Conservation (phyloP, 2,329 filamentous ascomycete species). For the Aphanoascus verrucosus region DNA sequence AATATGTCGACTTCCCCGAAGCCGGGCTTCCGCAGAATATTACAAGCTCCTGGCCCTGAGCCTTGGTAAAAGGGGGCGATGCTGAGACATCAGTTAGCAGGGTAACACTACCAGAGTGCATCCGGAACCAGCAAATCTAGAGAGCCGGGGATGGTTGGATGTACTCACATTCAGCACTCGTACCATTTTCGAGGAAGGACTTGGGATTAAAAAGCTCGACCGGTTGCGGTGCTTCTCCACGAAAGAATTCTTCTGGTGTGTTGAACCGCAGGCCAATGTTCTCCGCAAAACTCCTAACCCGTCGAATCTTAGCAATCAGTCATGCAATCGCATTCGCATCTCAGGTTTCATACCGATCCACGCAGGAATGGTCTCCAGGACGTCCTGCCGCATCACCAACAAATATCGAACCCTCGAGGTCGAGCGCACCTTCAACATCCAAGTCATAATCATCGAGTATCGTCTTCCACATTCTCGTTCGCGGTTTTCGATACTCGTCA, state of each 20-base stretch:
- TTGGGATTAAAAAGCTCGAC: slow-evolving; percentile 65
- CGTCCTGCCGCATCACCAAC: slow-evolving; percentile 70
- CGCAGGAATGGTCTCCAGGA: slow-evolving; percentile 49
- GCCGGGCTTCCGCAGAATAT: slow-evolving; percentile 82
- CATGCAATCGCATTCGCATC: not conserved
- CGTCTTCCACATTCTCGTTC: slow-evolving; percentile 77
- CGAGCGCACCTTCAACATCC: slow-evolving; percentile 43
- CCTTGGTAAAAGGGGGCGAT: slow-evolving; percentile 42
- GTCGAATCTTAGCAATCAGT: slow-evolving; percentile 16
- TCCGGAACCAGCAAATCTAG: not conserved
- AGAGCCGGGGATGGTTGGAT: not conserved
- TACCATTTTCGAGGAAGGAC: slow-evolving; percentile 38
- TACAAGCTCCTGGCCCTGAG: slow-evolving; percentile 60
- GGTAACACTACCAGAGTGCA: not conserved
- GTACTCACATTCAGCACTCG: slow-evolving; percentile 27
- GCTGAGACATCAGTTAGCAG: slow-evolving; percentile 16
- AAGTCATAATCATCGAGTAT: slow-evolving; percentile 53
- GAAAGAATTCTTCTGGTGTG: slow-evolving; percentile 89
- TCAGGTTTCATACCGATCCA: slow-evolving; percentile 41
- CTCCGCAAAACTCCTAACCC: slow-evolving; percentile 63
- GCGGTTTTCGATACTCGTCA: slow-evolving; percentile 77
- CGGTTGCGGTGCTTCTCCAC: slow-evolving; percentile 53
- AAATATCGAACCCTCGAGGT: slow-evolving; percentile 64
- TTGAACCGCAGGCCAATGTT: slow-evolving; percentile 72
- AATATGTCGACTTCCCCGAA: slow-evolving; percentile 86